Evolutionary conservation across 169 alveolate genomes (phyloP).

Genomic region (Eimeria praecox): DNA sequence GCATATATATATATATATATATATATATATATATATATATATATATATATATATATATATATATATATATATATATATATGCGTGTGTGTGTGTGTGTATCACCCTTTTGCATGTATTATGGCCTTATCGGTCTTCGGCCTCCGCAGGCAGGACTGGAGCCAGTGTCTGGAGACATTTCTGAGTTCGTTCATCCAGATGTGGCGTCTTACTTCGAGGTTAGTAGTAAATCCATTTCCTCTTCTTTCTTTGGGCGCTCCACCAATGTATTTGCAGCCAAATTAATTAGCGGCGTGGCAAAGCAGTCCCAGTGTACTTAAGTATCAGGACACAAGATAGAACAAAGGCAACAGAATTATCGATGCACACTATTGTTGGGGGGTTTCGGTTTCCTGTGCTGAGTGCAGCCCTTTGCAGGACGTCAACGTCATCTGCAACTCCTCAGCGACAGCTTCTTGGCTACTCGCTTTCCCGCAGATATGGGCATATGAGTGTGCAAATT

Average conservation of each 20-base stretch:
- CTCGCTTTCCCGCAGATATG: not conserved
- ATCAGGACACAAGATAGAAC: not conserved
- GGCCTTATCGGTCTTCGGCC: not conserved
- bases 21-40: not conserved
- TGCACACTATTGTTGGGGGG: too few species aligned
- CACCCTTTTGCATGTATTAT: not conserved
- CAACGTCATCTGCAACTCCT: not conserved
- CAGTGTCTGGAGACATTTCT: not conserved
- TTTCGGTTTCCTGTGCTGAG: not conserved
- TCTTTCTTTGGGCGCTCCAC: not conserved
- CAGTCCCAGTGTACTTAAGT: not conserved
- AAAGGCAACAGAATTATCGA: not conserved
- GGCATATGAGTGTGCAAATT: not conserved
- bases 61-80: not conserved
- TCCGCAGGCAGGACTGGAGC: constrained; percentile 56
- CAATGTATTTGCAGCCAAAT: not conserved
- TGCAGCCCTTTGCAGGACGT: not conserved
- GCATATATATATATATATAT: not conserved
- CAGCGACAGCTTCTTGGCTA: constrained; percentile 16
- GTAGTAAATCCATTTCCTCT: not conserved
- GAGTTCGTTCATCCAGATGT: constrained; percentile 1
- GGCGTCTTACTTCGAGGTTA: not conserved
- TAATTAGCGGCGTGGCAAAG: not conserved
- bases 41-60: not conserved
- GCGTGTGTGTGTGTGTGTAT: not conserved